phyloP scores from a whole-genome alignment of 768 basidiomycete genomes.

The Xanthoconium stramineum region DNA sequence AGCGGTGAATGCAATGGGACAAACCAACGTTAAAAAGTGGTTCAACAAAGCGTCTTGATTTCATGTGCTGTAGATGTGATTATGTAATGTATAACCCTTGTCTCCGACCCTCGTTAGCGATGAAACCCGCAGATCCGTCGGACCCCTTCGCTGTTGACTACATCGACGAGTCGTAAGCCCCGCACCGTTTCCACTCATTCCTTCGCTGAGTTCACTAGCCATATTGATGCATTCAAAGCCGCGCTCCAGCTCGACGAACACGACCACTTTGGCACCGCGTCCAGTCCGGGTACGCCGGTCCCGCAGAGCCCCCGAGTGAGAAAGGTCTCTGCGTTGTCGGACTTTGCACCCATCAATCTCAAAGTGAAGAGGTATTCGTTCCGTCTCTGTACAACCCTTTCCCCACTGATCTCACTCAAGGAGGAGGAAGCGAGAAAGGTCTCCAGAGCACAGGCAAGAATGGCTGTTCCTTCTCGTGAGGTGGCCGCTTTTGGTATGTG shows the following conservation, averaged over 20 bases:
- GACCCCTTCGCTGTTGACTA: slow-evolving; percentile 50
- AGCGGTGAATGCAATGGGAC: slow-evolving; percentile 61
- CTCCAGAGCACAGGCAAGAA: slow-evolving; percentile 54
- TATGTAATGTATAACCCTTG: slow-evolving; percentile 20
- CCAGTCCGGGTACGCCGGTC: slow-evolving; percentile 23
- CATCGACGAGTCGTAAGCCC: slow-evolving; percentile 66
- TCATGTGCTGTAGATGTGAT: slow-evolving; percentile 8
- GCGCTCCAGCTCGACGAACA: slow-evolving; percentile 65
- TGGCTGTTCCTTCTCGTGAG: slow-evolving; percentile 74
- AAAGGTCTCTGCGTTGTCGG: slow-evolving; percentile 80
- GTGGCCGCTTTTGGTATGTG: slow-evolving; percentile 80
- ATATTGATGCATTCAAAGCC: slow-evolving; percentile 74
- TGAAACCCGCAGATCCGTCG: slow-evolving; percentile 10
- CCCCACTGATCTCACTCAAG: slow-evolving; percentile 20
- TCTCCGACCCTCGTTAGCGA: slow-evolving; percentile 4
- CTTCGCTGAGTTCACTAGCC: slow-evolving; percentile 34
- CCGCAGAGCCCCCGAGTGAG: slow-evolving; percentile 50
- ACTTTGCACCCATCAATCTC: slow-evolving; percentile 89
- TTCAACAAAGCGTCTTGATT: slow-evolving; percentile 47
- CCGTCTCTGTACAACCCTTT: not conserved
- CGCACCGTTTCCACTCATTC: not conserved
- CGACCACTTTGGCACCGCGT: slow-evolving; percentile 19
- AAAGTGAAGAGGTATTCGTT: slow-evolving; percentile 64
- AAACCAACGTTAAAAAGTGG: slow-evolving; percentile 78
- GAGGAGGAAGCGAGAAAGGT: slow-evolving; percentile 35